Percentiles rank a stretch among this genome's conserved stretches.
These are phyloP conservation scores for Daldinia sp. DNA, from an alignment of 2,329 filamentous ascomycete species.

Conservation along the genomic window DNA sequence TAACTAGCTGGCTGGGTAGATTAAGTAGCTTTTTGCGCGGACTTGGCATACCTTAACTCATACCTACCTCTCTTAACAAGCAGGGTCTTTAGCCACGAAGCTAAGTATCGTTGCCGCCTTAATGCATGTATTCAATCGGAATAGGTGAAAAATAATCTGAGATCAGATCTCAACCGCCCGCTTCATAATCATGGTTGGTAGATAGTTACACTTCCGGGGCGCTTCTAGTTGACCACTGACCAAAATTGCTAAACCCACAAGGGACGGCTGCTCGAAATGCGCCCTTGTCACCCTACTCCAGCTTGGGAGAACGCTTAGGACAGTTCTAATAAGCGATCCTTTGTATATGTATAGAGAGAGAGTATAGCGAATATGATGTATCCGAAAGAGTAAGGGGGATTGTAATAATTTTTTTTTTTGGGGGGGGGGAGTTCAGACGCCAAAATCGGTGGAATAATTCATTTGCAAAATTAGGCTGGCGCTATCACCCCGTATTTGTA, in stretches of 20 bases:
- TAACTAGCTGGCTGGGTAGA: background rate
- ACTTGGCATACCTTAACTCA: background rate
- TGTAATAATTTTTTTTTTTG: background rate
- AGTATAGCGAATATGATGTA: background rate
- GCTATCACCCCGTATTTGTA: slow-evolving; percentile 26
- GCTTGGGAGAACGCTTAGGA: slow-evolving; percentile 2
- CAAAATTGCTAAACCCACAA: background rate
- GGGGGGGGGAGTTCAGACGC: background rate
- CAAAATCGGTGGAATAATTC: slow-evolving; percentile 7
- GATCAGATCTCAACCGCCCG: slow-evolving; percentile 10
- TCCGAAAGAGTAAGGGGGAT: background rate
- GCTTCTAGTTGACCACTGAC: background rate
- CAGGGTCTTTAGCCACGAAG: background rate
- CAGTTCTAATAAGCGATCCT: background rate
- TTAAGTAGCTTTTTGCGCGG: background rate
- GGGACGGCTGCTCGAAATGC: background rate
- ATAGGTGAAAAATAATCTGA: slow-evolving; percentile 2
- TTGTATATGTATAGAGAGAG: background rate
- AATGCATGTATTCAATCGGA: background rate
- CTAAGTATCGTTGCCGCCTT: background rate
- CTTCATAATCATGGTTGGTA: background rate
- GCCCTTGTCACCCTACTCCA: slow-evolving; percentile 12
- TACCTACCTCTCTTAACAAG: background rate
- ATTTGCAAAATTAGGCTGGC: slow-evolving; percentile 17
- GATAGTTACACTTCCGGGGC: background rate